A percentile compares a stretch with the other conserved stretches of the same genome.
phyloP scores from a whole-genome alignment of 2,329 filamentous ascomycete species.

The Sporothrix dimorphospora region DNA sequence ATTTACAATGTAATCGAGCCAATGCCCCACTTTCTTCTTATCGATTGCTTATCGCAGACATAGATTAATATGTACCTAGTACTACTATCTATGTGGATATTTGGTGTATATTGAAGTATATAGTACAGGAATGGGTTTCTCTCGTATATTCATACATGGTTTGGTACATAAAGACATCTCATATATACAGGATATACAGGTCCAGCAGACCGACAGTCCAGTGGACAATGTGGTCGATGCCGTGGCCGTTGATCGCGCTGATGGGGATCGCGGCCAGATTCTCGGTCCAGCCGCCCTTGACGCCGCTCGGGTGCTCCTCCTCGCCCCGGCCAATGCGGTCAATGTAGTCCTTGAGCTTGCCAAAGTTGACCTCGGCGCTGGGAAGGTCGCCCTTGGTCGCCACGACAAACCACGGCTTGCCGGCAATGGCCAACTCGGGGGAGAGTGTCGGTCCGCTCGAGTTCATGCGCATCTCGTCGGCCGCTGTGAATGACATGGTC shows the following conservation, averaged over 20 bases:
- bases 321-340: conserved; percentile 63
- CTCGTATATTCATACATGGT: conserved; percentile 24
- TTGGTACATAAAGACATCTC: conserved; percentile 1
- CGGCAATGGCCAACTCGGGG: conserved; percentile 72
- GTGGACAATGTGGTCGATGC: conserved; percentile 74
- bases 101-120: not conserved
- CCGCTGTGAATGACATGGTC: conserved; percentile 37
- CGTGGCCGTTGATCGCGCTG: conserved; percentile 85
- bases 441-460: conserved; percentile 34
- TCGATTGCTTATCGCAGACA: not conserved
- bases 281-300: conserved; percentile 60
- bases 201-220: conserved; percentile 72
- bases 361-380: conserved; percentile 77
- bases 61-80: not conserved
- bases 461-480: not conserved
- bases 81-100: not conserved
- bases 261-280: conserved; percentile 77
- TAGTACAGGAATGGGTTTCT: not conserved
- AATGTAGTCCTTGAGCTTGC: conserved; percentile 70
- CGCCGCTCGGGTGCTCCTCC: conserved; percentile 72
- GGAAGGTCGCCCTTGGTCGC: conserved; percentile 89
- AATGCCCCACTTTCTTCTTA: conserved; percentile 20
- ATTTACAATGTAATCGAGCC: conserved; percentile 15
- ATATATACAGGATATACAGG: conserved; percentile 34
- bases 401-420: conserved; percentile 95